phyloP scores from a whole-genome alignment of 75 land plant genomes.

The Sequoia sempervirens region DNA sequence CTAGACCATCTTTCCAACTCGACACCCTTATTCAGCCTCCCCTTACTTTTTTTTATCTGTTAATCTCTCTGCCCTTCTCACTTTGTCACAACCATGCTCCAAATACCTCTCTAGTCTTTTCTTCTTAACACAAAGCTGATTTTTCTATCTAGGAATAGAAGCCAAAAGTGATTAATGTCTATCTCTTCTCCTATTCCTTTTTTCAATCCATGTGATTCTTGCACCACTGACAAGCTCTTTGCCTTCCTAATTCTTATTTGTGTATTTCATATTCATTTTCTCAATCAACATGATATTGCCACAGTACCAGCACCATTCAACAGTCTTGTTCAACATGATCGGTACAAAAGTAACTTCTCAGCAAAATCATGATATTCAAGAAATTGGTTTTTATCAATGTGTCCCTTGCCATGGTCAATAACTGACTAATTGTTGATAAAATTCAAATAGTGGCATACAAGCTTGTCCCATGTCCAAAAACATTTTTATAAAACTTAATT shows the following conservation, averaged over 20 bases:
- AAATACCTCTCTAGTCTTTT: no score
- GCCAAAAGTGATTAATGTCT: not conserved
- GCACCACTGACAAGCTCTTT: not conserved
- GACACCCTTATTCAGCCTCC: no score
- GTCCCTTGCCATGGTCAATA: not conserved
- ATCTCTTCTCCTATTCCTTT: not conserved
- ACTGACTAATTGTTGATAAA: not conserved
- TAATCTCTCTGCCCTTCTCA: no score
- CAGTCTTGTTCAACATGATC: not conserved
- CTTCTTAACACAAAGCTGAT: no score
- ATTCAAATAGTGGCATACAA: not conserved
- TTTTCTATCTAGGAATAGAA: not conserved
- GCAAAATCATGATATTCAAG: not conserved
- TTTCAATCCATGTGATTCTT: not conserved
- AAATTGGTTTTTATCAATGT: not conserved
- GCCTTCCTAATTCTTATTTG: not conserved
- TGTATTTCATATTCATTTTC: not conserved
- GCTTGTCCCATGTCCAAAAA: not conserved
- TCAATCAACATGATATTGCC: no score
- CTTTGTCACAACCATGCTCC: no score
- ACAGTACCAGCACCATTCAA: not conserved
- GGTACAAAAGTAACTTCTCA: not conserved
- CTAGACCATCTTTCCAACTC: no score
- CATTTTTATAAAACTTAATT: not conserved
- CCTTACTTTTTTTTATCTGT: no score